Evolutionary conservation across 2,329 filamentous ascomycete genomes (phyloP), one percentile per base, ranked within the genome.

Genomic region (Clarireedia paspali): DNA sequence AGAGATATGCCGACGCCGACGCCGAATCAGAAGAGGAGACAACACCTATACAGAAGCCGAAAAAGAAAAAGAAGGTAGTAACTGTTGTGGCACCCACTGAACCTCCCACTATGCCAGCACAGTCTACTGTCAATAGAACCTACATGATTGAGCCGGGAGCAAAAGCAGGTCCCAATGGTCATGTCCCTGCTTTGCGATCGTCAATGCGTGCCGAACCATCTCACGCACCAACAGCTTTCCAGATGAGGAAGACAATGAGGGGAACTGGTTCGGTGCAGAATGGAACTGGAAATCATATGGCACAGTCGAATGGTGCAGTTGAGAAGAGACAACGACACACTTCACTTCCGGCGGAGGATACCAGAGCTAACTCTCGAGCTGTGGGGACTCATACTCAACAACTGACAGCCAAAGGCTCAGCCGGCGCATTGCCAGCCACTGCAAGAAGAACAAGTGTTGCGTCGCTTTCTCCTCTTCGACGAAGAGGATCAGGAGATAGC

Each of bases 401-500:
- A 30, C 46, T 64, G 10, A 62, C 62, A 24, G 64, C 60, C 9
- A 59, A 57, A 51, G 58, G 63, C 27, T 59, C 57, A 30, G 56
- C 60, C 23, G 60, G 60, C 17, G 27, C 62, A 26, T 55, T 59
- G 9, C 57, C 57, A 27, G 53, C 62, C 6, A 48, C 47, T 26
- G 26, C 6, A 10, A 45, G 57, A 51, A 52, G 55, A 45, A 39
- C 48, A 53, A 20, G 53, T 58, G 23, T 50, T 56, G 7, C 7
- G 3, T n/a, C 36, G 6, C 47, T 55, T 38, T 54, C 57, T 10
- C 61, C 75, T 5, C 70, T 82, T 7, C 72, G 74, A 56, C 78
- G 84, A 2, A 78, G 74, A 9, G 76, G 73, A 17, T 88, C 85
- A 0, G 82, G 84, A 62, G 84, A 80, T 27, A 89, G 86, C 64